Evolutionary conservation across 2,329 filamentous ascomycete genomes (phyloP).

Genomic region (Fusarium sp.): DNA sequence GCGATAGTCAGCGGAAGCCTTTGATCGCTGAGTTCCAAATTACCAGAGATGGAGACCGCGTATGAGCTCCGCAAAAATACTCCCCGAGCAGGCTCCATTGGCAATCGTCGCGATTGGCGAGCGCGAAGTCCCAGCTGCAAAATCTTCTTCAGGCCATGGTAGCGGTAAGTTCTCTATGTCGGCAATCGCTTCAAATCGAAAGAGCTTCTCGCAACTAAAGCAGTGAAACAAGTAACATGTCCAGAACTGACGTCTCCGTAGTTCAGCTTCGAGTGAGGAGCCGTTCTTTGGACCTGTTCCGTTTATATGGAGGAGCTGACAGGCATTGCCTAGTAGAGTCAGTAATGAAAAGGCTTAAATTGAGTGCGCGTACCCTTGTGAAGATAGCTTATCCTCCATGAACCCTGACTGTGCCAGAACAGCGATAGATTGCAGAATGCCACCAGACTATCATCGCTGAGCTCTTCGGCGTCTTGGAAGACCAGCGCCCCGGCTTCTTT

Average conservation of each 20-base stretch:
- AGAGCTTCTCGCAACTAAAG: not conserved
- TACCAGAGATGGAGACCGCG: not conserved
- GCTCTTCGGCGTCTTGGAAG: constrained; percentile 17
- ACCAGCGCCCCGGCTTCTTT: constrained; percentile 15
- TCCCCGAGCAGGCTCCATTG: accelerated
- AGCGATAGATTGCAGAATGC: constrained; percentile 29
- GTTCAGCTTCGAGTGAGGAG: not conserved
- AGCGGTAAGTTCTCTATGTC: not conserved
- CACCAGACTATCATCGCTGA: constrained; percentile 22
- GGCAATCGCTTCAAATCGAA: not conserved
- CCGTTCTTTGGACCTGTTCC: not conserved
- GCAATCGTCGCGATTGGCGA: not conserved
- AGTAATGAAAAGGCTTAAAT: accelerated
- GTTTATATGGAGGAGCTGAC: constrained; percentile 21
- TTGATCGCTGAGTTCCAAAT: too few species aligned
- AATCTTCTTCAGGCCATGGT: not conserved
- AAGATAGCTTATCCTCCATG: constrained; percentile 31
- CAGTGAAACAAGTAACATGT: not conserved
- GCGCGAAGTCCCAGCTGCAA: accelerated
- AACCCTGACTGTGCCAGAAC: constrained; percentile 35
- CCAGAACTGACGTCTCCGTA: not conserved
- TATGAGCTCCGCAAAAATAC: not conserved
- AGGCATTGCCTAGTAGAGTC: constrained; percentile 11
- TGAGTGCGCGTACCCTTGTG: constrained; percentile 8
- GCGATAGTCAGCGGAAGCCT: too few species aligned